phyloP scores from a whole-genome alignment of 2,329 filamentous ascomycete genomes.

The Beauveria australis region DNA sequence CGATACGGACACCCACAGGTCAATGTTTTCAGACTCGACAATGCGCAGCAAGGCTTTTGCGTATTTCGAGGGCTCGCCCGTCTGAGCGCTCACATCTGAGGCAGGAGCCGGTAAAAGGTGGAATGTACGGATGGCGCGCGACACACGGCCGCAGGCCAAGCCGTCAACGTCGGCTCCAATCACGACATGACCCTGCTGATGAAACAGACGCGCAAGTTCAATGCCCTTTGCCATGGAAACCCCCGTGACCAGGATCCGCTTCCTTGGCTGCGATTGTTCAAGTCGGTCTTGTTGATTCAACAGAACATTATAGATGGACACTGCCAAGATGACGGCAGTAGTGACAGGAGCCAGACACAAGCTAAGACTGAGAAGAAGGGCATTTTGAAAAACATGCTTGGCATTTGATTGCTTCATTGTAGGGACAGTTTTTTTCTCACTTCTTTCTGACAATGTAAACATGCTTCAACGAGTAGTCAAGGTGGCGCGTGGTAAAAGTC shows the following conservation, averaged over 20 bases:
- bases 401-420: neutral
- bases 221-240: constrained; percentile 66
- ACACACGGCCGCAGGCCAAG: constrained; percentile 48
- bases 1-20: constrained; percentile 68
- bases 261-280: constrained; percentile 9
- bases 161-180: constrained; percentile 60
- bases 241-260: constrained; percentile 61
- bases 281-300: neutral
- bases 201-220: constrained; percentile 55
- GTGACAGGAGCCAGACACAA: constrained; percentile 40
- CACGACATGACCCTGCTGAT: constrained; percentile 57
- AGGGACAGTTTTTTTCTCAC: neutral
- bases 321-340: constrained; percentile 31
- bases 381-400: constrained; percentile 18
- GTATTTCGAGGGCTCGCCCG: constrained; percentile 31
- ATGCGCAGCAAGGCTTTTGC: constrained; percentile 48
- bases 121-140: constrained; percentile 46
- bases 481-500: neutral
- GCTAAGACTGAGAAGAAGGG: constrained; percentile 20
- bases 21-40: constrained; percentile 50
- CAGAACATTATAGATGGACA: constrained; percentile 14
- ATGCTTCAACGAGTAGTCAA: neutral
- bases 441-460: neutral
- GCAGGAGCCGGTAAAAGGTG: constrained; percentile 33
- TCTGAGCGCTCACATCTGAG: neutral